A percentile compares a stretch with the other conserved stretches of the same genome.
Conservation (phyloP, 495 filamentous ascomycete genomes). For the Pseudomonodictys pantanalensis region DNA sequence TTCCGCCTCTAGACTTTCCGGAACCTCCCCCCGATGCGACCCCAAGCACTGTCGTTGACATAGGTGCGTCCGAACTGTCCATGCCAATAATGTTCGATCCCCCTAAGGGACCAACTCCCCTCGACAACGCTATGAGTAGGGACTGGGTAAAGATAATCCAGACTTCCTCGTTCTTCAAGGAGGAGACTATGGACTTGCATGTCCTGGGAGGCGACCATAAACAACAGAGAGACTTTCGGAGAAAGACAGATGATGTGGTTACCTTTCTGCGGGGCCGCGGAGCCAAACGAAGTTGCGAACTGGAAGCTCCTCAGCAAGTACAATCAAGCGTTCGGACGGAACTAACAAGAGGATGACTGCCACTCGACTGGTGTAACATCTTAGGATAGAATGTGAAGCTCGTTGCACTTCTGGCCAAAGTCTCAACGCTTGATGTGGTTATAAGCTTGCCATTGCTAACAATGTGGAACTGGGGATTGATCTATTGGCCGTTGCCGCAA, state of each 20-base stretch:
- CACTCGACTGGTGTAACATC: too few relatives aligned
- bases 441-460: too few relatives aligned
- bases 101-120: not conserved
- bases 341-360: too few relatives aligned
- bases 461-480: too few relatives aligned
- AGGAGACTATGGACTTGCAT: not conserved
- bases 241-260: not conserved
- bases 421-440: too few relatives aligned
- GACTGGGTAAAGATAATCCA: not conserved
- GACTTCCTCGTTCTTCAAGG: not conserved
- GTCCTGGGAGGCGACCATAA: not conserved
- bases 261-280: not conserved
- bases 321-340: too few relatives aligned
- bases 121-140: not conserved
- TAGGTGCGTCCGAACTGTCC: not conserved
- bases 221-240: not conserved
- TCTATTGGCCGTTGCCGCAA: too few relatives aligned
- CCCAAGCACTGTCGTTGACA: not conserved
- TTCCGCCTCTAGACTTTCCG: not conserved
- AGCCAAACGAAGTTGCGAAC: too few relatives aligned
- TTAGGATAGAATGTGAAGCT: too few relatives aligned
- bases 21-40: too few relatives aligned
- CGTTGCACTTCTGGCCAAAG: too few relatives aligned
- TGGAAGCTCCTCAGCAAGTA: too few relatives aligned
- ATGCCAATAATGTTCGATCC: not conserved